These are phyloP conservation scores for Crucibulum laeve DNA, from an alignment of 768 basidiomycete genomes.

Conservation along the genomic window DNA sequence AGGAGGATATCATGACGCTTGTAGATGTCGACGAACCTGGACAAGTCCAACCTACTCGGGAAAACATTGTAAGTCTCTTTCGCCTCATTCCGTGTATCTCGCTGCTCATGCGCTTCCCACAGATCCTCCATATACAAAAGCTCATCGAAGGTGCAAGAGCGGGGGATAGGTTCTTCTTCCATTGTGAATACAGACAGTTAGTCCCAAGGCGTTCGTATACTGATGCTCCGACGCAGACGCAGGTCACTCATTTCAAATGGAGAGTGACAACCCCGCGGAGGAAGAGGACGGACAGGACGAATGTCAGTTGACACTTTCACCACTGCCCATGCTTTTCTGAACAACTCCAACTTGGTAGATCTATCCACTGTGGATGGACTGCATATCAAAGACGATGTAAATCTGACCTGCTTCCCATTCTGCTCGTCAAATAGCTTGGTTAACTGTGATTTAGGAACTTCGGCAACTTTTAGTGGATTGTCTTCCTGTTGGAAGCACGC, in stretches of 20 bases:
- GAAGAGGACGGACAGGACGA: conserved; percentile 54
- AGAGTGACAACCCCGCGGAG: conserved; percentile 34
- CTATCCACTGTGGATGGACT: conserved; percentile 35
- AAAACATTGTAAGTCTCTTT: conserved; percentile 24
- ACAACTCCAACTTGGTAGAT: conserved; percentile 16
- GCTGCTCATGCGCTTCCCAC: neutral
- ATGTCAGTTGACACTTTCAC: conserved; percentile 24
- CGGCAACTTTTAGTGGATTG: conserved; percentile 28
- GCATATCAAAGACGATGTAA: conserved; percentile 32
- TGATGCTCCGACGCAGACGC: conserved; percentile 26
- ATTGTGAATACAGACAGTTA: conserved; percentile 13
- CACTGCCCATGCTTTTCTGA: neutral
- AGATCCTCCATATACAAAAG: conserved; percentile 24
- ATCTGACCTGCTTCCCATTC: conserved; percentile 1
- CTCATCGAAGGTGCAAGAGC: conserved; percentile 24
- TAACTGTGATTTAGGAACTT: conserved; percentile 20
- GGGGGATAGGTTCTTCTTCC: conserved; percentile 34
- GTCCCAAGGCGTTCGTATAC: neutral
- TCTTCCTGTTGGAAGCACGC: conserved; percentile 29
- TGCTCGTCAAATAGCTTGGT: neutral
- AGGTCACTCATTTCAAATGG: conserved; percentile 44
- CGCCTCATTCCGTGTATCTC: neutral
- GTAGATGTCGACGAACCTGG: conserved; percentile 13
- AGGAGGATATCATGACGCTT: conserved; percentile 22
- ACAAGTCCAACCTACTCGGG: conserved; percentile 18